Evolutionary conservation across 805 yeast species (phyloP).

Genomic region (Sugiyamaella marilandica): DNA sequence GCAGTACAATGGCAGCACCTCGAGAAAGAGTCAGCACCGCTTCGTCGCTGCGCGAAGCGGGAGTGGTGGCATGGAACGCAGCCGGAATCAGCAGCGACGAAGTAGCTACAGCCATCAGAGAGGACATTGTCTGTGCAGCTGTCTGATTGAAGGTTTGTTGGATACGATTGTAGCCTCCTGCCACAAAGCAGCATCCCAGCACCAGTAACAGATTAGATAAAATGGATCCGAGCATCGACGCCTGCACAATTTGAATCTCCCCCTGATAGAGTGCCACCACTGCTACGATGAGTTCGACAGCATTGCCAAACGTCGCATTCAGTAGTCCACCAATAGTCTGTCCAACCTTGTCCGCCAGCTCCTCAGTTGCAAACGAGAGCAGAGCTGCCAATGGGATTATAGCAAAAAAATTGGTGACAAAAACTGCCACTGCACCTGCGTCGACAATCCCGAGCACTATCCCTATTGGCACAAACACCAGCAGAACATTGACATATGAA

Average conservation of each 20-base stretch:
- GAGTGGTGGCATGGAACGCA: slow-evolving; percentile 78
- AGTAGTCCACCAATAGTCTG: slow-evolving; percentile 89
- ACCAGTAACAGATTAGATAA: slow-evolving; percentile 84
- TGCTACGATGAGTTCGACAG: slow-evolving; percentile 93
- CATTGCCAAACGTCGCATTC: slow-evolving; percentile 97
- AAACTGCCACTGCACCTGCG: slow-evolving; percentile 52
- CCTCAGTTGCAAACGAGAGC: slow-evolving; percentile 90
- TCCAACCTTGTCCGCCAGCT: slow-evolving; percentile 80
- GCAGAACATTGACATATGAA: slow-evolving; percentile 68
- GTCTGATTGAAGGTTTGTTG: slow-evolving; percentile 92
- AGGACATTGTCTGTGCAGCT: slow-evolving; percentile 96
- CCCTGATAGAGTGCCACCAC: slow-evolving; percentile 80
- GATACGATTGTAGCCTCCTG: slow-evolving; percentile 82
- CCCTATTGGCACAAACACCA: slow-evolving; percentile 88
- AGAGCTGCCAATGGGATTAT: slow-evolving; percentile 90
- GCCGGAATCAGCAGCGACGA: slow-evolving; percentile 91
- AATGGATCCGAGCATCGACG: slow-evolving; percentile 94
- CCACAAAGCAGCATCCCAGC: slow-evolving; percentile 90
- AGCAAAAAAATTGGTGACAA: slow-evolving; percentile 77
- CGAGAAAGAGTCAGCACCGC: slow-evolving; percentile 72
- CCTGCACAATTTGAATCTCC: slow-evolving; percentile 92
- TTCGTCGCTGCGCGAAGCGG: slow-evolving; percentile 37
- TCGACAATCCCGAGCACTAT: slow-evolving; percentile 59
- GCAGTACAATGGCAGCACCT: slow-evolving; percentile 75
- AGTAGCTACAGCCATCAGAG: slow-evolving; percentile 85